These are phyloP conservation scores for Suillus weaverae DNA, from an alignment of 768 basidiomycete genomes.

Conservation along the genomic window DNA sequence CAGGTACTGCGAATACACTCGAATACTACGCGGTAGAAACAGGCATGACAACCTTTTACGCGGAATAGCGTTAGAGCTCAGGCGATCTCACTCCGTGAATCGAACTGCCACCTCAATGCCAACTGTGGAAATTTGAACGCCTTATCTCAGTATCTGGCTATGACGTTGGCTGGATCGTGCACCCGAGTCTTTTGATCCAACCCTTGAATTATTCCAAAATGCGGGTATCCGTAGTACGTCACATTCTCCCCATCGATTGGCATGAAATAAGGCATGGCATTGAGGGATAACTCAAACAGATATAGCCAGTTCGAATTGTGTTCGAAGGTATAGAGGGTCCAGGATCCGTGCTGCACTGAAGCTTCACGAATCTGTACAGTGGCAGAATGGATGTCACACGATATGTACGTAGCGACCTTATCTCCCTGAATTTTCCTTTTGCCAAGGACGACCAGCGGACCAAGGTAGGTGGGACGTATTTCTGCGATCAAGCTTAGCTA, in stretches of 20 bases:
- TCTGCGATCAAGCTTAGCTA: not conserved
- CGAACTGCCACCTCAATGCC: not conserved
- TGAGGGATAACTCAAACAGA: not conserved
- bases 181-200: not conserved
- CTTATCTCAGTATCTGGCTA: not conserved
- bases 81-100: not conserved
- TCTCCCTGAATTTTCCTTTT: not conserved
- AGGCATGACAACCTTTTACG: not conserved
- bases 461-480: not conserved
- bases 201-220: not conserved
- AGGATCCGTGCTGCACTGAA: not conserved
- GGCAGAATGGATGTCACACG: not conserved
- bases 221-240: not conserved
- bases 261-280: not conserved
- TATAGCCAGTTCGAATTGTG: too few species aligned
- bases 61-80: not conserved
- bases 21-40: not conserved
- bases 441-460: not conserved
- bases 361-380: not conserved
- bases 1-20: not conserved
- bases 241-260: not conserved
- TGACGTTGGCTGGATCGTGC: not conserved
- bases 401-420: not conserved
- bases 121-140: not conserved
- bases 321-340: not conserved